A percentile compares a stretch with the other conserved stretches of the same genome.
phyloP scores from a whole-genome alignment of 495 filamentous ascomycete genomes.

The Letharia columbiana region DNA sequence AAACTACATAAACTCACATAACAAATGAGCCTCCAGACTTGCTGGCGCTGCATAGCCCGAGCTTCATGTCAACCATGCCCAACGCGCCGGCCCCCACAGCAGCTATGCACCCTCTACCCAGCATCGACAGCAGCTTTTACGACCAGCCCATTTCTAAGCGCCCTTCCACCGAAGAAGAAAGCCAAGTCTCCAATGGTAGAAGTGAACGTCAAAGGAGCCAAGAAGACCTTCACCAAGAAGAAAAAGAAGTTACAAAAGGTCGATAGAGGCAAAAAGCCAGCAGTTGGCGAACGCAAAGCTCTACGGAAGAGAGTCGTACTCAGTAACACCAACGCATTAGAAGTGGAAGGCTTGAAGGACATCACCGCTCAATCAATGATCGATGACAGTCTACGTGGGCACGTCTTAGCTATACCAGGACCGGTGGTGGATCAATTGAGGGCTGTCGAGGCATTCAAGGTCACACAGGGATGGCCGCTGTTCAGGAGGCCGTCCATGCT shows the following conservation, averaged over 20 bases:
- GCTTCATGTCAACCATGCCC: conserved; percentile 31
- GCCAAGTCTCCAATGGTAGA: conserved; percentile 32
- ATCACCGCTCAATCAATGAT: conserved; percentile 48
- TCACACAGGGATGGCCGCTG: conserved; percentile 78
- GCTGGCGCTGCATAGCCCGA: conserved; percentile 59
- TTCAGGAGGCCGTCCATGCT: conserved; percentile 73
- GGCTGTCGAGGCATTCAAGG: conserved; percentile 78
- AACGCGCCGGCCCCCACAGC: conserved; percentile 31
- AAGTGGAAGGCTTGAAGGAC: conserved; percentile 55
- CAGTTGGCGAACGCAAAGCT: conserved; percentile 73
- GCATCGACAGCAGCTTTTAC: conserved; percentile 36
- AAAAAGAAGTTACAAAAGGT: conserved; percentile 42
- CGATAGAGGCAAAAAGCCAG: conserved; percentile 44
- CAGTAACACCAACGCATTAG: conserved; percentile 85
- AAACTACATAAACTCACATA: not conserved
- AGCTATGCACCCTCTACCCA: conserved; percentile 28
- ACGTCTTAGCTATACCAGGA: conserved; percentile 61
- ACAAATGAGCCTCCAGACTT: conserved; percentile 57
- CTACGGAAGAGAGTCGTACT: conserved; percentile 80
- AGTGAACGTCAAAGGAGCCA: conserved; percentile 31
- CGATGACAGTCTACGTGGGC: conserved; percentile 47
- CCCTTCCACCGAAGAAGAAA: conserved; percentile 14
- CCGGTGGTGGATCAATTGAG: conserved; percentile 67
- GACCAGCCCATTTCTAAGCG: conserved; percentile 33
- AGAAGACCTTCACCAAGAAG: conserved; percentile 35